Base-by-base conservation (phyloP, 1,284 basidiomycete genomes). In the Porogramme epimiltina region DNA sequence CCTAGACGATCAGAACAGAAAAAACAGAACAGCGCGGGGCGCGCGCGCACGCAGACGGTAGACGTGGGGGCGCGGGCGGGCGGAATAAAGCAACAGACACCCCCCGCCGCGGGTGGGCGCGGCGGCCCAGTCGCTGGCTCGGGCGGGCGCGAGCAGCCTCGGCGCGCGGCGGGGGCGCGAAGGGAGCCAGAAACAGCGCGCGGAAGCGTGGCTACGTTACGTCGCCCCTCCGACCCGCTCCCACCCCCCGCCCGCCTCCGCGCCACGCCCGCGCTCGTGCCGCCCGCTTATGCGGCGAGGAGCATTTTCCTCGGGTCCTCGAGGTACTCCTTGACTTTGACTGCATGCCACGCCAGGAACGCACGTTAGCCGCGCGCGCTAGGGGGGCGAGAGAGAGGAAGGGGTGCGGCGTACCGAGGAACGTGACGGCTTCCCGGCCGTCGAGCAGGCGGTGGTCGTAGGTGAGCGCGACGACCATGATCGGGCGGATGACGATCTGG, bases 371-470 rank as follows among this genome's bases (percentile, higher is more conserved):
- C 6, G 16, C 34, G 16, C 34, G 13, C 34, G 16, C 13, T 9
- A 18, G 5, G 6, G 34, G n/a, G 34, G 34, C 5, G n/a, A 31
- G 28, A 38, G 3, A 34, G 18, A 8, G 38, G 22, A 40, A 23
- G 22, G 19, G 45, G 10, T 41, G 44, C 20, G 42, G 76, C 89
- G 67, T 66, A 93, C 93, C 93, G 60, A 99, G 87, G 93, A 99
- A 98, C 36, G 95, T 97, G 52, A 95, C 92, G 36, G 93, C 96
- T 75, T 99, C 96, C 64, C 96, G 81, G 42, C 96, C 96, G 68
- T 99, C 96, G 60, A 99, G 81, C 66, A 99, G 75, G 61, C 96
- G 84, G 76, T 99, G 96, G 75, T 99, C 95, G 72, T 98, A 98
- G 3, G 95, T 97, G 54, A 96, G 81, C 16, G 93, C 93, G 55